Evolutionary conservation across 345 rosid genomes (phyloP).

Genomic region (Hibiscus tridactylites): DNA sequence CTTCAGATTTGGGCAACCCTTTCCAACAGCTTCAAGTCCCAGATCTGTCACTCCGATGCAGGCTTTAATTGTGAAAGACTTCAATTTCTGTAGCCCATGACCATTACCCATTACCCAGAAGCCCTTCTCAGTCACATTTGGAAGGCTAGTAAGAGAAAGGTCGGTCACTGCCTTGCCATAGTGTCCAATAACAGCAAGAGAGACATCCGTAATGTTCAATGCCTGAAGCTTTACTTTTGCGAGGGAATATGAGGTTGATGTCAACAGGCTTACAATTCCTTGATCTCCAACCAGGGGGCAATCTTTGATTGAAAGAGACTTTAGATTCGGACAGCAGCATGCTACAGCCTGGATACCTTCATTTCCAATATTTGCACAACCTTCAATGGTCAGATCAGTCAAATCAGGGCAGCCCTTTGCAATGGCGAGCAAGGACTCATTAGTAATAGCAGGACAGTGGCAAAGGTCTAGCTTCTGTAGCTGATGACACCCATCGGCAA

Average conservation of each 20-base stretch:
- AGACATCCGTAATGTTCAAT: slow-evolving; percentile 63
- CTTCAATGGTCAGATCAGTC: slow-evolving; percentile 63
- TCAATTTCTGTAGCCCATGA: slow-evolving; percentile 71
- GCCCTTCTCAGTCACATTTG: slow-evolving; percentile 64
- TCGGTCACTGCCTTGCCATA: slow-evolving; percentile 74
- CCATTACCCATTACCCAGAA: slow-evolving; percentile 96
- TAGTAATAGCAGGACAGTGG: slow-evolving; percentile 59
- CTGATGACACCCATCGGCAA: slow-evolving; percentile 57
- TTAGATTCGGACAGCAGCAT: slow-evolving; percentile 48
- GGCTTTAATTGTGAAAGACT: slow-evolving; percentile 48
- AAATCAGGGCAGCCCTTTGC: slow-evolving; percentile 64
- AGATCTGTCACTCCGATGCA: slow-evolving; percentile 71
- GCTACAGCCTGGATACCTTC: slow-evolving; percentile 70
- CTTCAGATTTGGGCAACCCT: slow-evolving; percentile 72
- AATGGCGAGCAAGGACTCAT: slow-evolving; percentile 52
- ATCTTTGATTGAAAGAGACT: slow-evolving; percentile 56
- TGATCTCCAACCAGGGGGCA: slow-evolving; percentile 85
- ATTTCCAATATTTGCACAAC: slow-evolving; percentile 63
- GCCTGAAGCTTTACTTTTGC: slow-evolving; percentile 67
- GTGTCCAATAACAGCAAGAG: slow-evolving; percentile 81
- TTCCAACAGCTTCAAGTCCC: slow-evolving; percentile 70
- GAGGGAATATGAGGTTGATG: slow-evolving; percentile 38
- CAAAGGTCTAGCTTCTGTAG: slow-evolving; percentile 75
- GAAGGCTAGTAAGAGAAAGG: slow-evolving; percentile 53
- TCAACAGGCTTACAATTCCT: slow-evolving; percentile 60